phyloP scores from a whole-genome alignment of 2,329 filamentous ascomycete genomes.

The Claviceps fusiformis region DNA sequence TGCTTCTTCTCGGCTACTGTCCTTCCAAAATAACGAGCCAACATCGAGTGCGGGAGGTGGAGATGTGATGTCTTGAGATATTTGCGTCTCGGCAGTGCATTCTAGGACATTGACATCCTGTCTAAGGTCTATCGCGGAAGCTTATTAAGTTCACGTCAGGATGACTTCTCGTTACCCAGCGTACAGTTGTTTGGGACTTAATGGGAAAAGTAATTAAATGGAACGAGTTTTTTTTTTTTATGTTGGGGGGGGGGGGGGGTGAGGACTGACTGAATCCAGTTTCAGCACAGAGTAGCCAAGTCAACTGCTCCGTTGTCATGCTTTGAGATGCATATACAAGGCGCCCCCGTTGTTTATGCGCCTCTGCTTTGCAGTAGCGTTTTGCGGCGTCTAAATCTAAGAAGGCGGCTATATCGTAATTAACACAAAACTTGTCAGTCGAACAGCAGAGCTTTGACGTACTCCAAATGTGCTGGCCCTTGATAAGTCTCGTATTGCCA shows the following conservation, averaged over 20 bases:
- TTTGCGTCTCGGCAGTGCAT: conserved; percentile 21
- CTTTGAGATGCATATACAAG: conserved; percentile 66
- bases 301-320: conserved; percentile 51
- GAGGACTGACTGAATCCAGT: conserved; percentile 15
- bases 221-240: not conserved
- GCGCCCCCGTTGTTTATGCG: not conserved
- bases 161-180: not conserved
- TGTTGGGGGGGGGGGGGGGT: not conserved
- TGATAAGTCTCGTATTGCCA: conserved; percentile 48
- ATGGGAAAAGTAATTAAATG: not conserved
- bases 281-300: conserved; percentile 69
- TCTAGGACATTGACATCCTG: conserved; percentile 1
- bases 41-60: conserved; percentile 14
- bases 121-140: not conserved
- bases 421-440: not conserved
- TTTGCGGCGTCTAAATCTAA: conserved; percentile 61
- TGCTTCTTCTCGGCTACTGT: conserved; percentile 33
- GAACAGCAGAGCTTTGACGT: not conserved
- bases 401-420: conserved; percentile 49
- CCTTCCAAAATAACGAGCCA: conserved; percentile 15
- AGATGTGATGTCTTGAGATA: conserved; percentile 9
- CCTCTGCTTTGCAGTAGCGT: conserved; percentile 34
- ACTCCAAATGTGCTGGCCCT: not conserved
- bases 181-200: not conserved
- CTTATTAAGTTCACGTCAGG: conserved; percentile 1